phyloP scores from a whole-genome alignment of 768 basidiomycete genomes.

The Trametes elegans region DNA sequence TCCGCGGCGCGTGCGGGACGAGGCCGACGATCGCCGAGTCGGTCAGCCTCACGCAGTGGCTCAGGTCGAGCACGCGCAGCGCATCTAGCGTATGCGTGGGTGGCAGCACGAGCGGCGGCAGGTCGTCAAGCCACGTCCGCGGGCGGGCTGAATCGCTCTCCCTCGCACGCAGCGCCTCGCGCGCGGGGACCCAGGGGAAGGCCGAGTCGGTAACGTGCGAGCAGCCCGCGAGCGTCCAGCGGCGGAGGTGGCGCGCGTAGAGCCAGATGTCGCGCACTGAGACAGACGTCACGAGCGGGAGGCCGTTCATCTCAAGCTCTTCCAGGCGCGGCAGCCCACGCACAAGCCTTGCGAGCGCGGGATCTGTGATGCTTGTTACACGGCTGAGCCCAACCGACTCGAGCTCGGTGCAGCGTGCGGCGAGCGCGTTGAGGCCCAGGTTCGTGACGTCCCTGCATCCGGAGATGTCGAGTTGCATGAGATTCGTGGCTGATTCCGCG shows the following conservation, averaged over 20 bases:
- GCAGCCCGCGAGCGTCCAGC: conserved; percentile 77
- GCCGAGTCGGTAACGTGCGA: conserved; percentile 72
- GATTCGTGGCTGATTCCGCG: conserved; percentile 56
- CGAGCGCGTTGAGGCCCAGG: conserved; percentile 70
- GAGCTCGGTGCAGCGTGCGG: conserved; percentile 50
- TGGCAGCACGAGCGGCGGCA: conserved; percentile 63
- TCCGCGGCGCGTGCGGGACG: conserved; percentile 68
- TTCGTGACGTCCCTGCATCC: conserved; percentile 78
- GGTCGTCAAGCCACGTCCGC: conserved; percentile 55
- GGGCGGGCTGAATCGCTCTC: conserved; percentile 29
- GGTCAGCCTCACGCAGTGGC: conserved; percentile 63
- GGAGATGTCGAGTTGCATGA: conserved; percentile 75
- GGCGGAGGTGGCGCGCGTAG: conserved; percentile 74
- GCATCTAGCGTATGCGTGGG: conserved; percentile 56
- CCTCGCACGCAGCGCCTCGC: conserved; percentile 11
- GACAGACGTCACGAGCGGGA: conserved; percentile 62
- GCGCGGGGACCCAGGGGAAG: conserved; percentile 44
- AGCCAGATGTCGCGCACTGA: conserved; percentile 81
- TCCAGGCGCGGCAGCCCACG: conserved; percentile 72
- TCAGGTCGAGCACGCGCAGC: conserved; percentile 77
- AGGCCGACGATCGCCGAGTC: conserved; percentile 78
- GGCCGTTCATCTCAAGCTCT: conserved; percentile 77
- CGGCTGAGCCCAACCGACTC: conserved; percentile 59
- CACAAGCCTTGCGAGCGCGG: conserved; percentile 64
- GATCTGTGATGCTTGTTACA: conserved; percentile 62